These are phyloP conservation scores for Moesziomyces antarcticus DNA, from an alignment of 1,284 basidiomycete species.

Conservation along the genomic window DNA sequence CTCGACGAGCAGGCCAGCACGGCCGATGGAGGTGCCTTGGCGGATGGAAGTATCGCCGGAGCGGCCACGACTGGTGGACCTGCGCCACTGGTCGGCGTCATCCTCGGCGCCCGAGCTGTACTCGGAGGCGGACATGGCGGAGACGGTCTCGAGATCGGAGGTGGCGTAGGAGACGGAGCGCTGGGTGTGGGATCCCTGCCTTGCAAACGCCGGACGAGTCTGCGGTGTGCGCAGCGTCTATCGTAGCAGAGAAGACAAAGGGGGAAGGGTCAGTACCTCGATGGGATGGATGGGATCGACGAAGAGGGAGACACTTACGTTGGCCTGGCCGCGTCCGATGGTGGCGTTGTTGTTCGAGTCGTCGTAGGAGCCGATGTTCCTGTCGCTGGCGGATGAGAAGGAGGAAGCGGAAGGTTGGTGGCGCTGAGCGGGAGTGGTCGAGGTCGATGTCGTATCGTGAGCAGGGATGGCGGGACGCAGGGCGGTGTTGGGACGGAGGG, in stretches of 20 bases:
- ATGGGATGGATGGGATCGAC: background rate
- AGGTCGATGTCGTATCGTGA: constrained; percentile 14
- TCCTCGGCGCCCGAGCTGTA: constrained; percentile 57
- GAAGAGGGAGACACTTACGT: constrained; percentile 8
- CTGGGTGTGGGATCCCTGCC: constrained; percentile 40
- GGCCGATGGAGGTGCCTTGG: constrained; percentile 29
- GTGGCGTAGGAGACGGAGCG: constrained; percentile 54
- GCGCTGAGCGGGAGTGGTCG: constrained; percentile 5
- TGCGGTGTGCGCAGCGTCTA: constrained; percentile 24
- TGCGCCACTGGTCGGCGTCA: constrained; percentile 33
- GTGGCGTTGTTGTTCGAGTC: constrained; percentile 22
- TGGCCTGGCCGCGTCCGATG: constrained; percentile 37
- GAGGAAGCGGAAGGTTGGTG: constrained; percentile 24
- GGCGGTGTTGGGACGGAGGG: constrained; percentile 23
- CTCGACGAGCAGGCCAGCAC: constrained; percentile 33
- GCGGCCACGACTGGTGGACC: constrained; percentile 26
- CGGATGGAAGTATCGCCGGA: constrained; percentile 26
- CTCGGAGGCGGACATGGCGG: constrained; percentile 54
- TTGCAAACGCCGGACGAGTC: constrained; percentile 21
- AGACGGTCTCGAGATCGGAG: constrained; percentile 55
- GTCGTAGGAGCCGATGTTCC: constrained; percentile 24
- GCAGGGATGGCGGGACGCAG: constrained; percentile 24
- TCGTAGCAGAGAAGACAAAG: background rate
- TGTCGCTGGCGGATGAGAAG: constrained; percentile 19
- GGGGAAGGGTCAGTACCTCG: too few relatives aligned